These are phyloP conservation scores for Ceratocystis lukuohia DNA, from an alignment of 2,329 filamentous ascomycete genomes.

Conservation along the genomic window DNA sequence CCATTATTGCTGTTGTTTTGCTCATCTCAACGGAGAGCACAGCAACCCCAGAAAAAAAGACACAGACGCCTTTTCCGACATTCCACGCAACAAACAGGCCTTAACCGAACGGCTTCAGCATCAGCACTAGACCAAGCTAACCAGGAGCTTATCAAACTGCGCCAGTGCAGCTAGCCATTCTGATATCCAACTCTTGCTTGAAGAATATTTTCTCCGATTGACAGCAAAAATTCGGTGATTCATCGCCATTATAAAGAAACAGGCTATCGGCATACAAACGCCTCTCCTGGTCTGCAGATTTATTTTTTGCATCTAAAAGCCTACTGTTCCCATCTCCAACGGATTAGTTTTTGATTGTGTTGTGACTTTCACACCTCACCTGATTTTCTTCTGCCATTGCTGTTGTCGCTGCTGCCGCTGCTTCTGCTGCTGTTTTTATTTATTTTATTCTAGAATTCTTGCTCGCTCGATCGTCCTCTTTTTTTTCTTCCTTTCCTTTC, in stretches of 20 bases:
- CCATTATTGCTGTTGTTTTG: not conserved
- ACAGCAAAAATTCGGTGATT: not conserved
- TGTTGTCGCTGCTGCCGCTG: too few relatives aligned
- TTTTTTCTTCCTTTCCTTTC: not conserved
- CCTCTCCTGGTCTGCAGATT: not conserved
- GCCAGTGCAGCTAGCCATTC: not conserved
- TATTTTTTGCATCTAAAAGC: not conserved
- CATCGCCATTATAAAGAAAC: not conserved
- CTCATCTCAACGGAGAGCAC: not conserved
- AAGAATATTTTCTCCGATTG: not conserved
- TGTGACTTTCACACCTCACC: not conserved
- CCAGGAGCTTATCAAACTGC: slow-evolving; percentile 4
- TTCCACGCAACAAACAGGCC: slow-evolving; percentile 5
- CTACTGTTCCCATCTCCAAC: not conserved
- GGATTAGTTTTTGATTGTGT: not conserved
- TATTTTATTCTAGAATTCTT: not conserved
- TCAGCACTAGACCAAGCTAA: not conserved
- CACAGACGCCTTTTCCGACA: slow-evolving; percentile 6
- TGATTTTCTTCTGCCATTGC: not conserved
- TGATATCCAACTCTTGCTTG: not conserved
- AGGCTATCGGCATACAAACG: not conserved
- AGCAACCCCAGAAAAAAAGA: not conserved
- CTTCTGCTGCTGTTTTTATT: too few relatives aligned
- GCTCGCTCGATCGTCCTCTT: not conserved
- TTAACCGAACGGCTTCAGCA: slow-evolving; percentile 1